These are phyloP conservation scores for Camelina laxa DNA, from an alignment of 345 rosid species.

Conservation along the genomic window DNA sequence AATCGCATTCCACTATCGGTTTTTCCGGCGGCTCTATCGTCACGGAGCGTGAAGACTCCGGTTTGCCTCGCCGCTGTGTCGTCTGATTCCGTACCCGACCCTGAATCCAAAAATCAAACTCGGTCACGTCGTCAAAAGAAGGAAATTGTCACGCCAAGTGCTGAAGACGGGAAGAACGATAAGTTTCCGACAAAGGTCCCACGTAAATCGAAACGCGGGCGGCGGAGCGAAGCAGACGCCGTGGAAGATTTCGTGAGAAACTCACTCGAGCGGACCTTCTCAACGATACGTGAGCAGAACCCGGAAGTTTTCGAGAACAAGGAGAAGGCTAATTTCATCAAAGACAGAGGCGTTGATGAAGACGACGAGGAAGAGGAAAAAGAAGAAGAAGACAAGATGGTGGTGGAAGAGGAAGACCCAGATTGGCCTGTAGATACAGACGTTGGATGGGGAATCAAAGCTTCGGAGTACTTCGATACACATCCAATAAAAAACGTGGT, in stretches of 20 bases:
- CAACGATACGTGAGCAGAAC: constrained; percentile 60
- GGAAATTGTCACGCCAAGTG: constrained; percentile 31
- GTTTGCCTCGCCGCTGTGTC: constrained; percentile 51
- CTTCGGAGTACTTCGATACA: constrained; percentile 88
- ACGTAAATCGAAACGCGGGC: constrained; percentile 70
- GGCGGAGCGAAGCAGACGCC: constrained; percentile 78
- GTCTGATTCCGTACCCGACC: constrained; percentile 47
- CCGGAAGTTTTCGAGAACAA: constrained; percentile 58
- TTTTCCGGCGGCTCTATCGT: constrained; percentile 1
- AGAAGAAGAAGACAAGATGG: constrained; percentile 51
- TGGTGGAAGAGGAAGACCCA: constrained; percentile 80
- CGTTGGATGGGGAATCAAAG: constrained; percentile 92
- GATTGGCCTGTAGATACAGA: constrained; percentile 96
- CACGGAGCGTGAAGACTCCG: constrained; percentile 26
- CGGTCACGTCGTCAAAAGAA: constrained; percentile 29
- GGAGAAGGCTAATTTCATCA: constrained; percentile 52
- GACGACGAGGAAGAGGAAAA: constrained; percentile 41
- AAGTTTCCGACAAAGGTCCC: constrained; percentile 55
- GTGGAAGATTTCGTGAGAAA: constrained; percentile 82
- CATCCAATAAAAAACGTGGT: constrained; percentile 79
- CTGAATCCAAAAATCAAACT: constrained; percentile 44
- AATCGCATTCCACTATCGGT: neutral
- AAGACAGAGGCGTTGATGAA: constrained; percentile 50
- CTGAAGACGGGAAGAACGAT: constrained; percentile 14
- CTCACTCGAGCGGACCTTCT: constrained; percentile 69